These are phyloP conservation scores for Hansenula anomala DNA, from an alignment of 1,139 yeast genomes.

Conservation along the genomic window DNA sequence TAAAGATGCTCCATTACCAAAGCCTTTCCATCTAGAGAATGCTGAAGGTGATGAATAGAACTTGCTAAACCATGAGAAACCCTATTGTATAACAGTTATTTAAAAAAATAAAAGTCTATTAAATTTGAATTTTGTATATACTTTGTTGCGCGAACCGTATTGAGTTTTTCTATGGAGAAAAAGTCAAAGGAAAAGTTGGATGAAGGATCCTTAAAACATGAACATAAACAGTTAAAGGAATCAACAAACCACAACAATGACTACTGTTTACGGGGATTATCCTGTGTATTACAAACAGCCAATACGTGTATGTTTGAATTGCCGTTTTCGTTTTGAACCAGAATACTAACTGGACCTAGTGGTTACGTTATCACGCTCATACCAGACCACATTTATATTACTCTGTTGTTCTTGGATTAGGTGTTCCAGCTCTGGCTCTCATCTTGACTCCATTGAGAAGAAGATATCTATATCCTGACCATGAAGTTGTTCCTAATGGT, in stretches of 20 bases:
- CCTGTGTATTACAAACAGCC: slow-evolving; percentile 63
- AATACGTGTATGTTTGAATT: slow-evolving; percentile 58
- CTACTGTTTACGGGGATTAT: slow-evolving; percentile 23
- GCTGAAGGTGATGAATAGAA: slow-evolving; percentile 5
- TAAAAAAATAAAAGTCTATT: no score
- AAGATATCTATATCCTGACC: slow-evolving; percentile 62
- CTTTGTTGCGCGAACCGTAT: no score
- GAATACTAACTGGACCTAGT: no score
- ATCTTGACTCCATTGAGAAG: slow-evolving; percentile 62
- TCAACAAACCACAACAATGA: no score
- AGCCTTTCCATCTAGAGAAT: slow-evolving; percentile 50
- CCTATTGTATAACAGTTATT: neutral
- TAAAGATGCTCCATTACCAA: slow-evolving; percentile 88
- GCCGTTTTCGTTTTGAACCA: no score
- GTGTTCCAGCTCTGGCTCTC: slow-evolving; percentile 60
- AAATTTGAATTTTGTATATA: no score
- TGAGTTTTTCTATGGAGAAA: no score
- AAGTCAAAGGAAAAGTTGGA: no score
- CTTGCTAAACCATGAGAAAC: no score
- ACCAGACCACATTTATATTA: slow-evolving; percentile 74
- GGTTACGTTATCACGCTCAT: slow-evolving; percentile 77
- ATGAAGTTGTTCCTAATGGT: slow-evolving; percentile 59
- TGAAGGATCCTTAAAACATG: no score
- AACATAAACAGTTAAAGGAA: no score
- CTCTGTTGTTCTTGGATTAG: slow-evolving; percentile 60